phyloP scores from a whole-genome alignment of 2,329 filamentous ascomycete species.

The Penicillium sp. region DNA sequence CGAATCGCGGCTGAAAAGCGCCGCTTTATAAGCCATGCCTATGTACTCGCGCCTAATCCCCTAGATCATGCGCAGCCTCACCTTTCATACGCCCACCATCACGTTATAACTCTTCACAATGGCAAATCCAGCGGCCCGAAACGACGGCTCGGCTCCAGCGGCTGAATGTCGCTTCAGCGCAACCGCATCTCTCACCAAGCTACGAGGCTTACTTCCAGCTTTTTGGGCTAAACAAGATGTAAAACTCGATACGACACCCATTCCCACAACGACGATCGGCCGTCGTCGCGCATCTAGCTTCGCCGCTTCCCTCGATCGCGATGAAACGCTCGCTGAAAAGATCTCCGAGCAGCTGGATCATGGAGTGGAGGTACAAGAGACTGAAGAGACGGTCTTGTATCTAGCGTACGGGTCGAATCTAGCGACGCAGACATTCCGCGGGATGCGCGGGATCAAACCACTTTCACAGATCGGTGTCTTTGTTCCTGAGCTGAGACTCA shows the following conservation, averaged over 20 bases:
- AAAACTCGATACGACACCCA: constrained; percentile 1
- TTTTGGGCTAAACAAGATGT: not conserved
- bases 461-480: constrained; percentile 79
- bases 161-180: constrained; percentile 16
- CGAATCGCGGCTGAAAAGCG: constrained; percentile 1
- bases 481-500: constrained; percentile 74
- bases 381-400: constrained; percentile 65
- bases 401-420: constrained; percentile 94
- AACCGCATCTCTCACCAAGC: constrained; percentile 13
- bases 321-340: constrained; percentile 18
- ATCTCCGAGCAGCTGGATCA: constrained; percentile 18
- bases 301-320: constrained; percentile 19
- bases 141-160: constrained; percentile 2
- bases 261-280: constrained; percentile 17
- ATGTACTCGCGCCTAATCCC: constrained; percentile 5
- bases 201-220: constrained; percentile 10
- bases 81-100: not conserved
- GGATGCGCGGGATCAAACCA: constrained; percentile 75
- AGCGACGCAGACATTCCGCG: constrained; percentile 74
- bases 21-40: constrained; percentile 1
- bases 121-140: not conserved
- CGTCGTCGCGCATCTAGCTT: constrained; percentile 18
- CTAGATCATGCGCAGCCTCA: not conserved
- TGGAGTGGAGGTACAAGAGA: constrained; percentile 8
- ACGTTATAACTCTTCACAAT: constrained; percentile 10